phyloP scores from a whole-genome alignment of 1,139 yeast genomes.

The Yamadazyma pseudoaaseri region DNA sequence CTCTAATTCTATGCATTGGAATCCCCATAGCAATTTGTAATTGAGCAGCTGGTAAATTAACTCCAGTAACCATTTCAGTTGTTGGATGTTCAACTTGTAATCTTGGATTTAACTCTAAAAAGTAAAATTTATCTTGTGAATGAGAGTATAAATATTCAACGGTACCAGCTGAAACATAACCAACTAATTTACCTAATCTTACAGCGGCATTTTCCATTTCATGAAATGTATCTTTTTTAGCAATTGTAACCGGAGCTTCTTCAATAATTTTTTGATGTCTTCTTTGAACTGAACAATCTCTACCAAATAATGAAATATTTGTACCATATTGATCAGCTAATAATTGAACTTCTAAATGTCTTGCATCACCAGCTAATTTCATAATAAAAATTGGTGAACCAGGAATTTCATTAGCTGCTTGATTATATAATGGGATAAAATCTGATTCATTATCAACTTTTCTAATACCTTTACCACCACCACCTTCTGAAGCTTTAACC shows the following conservation, averaged over 20 bases:
- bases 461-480: constrained; percentile 98
- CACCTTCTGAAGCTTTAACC: constrained; percentile 98
- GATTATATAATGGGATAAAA: constrained; percentile 69
- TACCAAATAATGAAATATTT: constrained; percentile 87
- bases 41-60: constrained; percentile 96
- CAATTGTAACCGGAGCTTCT: constrained; percentile 96
- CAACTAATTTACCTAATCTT: constrained; percentile 91
- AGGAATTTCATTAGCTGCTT: constrained; percentile 92
- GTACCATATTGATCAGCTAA: constrained; percentile 96
- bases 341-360: constrained; percentile 93
- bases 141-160: constrained; percentile 95
- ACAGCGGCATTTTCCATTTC: constrained; percentile 97
- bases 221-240: constrained; percentile 79
- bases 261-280: constrained; percentile 96
- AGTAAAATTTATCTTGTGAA: constrained; percentile 91
- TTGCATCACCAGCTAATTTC: constrained; percentile 92
- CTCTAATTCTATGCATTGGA: constrained; percentile 92
- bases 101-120: constrained; percentile 95
- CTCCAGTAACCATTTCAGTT: constrained; percentile 98
- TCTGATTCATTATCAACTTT: constrained; percentile 79
- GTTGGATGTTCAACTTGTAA: constrained; percentile 99
- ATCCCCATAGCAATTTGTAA: constrained; percentile 99
- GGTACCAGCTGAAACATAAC: constrained; percentile 98
- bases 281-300: constrained; percentile 97
- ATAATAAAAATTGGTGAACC: constrained; percentile 95